A percentile compares a stretch with the other conserved stretches of the same genome.
phyloP scores from a whole-genome alignment of 164 flowering plant genomes.

The Magnolia kwangsiensis region DNA sequence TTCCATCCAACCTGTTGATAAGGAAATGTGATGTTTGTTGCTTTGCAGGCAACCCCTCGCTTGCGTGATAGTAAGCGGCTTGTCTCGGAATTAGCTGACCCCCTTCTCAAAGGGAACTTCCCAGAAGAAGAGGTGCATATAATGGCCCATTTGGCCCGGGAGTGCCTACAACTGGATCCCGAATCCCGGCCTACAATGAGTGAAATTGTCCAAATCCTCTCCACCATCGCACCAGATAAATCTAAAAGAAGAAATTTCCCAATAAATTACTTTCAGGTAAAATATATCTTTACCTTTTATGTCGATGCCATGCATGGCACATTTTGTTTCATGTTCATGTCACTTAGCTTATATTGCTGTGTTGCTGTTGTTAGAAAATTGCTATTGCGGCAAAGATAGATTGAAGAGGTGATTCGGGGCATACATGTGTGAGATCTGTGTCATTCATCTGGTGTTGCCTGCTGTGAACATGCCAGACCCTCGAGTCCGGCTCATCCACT shows the following conservation, averaged over 20 bases:
- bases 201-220: slow-evolving; percentile 92
- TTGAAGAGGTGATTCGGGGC: too few species aligned
- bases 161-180: slow-evolving; percentile 87
- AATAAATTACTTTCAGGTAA: slow-evolving; percentile 55
- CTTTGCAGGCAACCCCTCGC: slow-evolving; percentile 72
- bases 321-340: neutral
- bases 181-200: slow-evolving; percentile 90
- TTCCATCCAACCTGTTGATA: too few species aligned
- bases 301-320: neutral
- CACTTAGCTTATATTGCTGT: neutral
- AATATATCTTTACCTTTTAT: neutral
- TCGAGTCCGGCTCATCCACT: neutral
- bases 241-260: slow-evolving; percentile 52
- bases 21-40: neutral
- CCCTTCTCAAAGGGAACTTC: slow-evolving; percentile 60
- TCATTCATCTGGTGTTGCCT: neutral
- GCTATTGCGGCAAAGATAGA: neutral
- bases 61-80: slow-evolving; percentile 66
- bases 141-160: slow-evolving; percentile 91
- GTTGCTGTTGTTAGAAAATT: neutral
- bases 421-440: too few species aligned
- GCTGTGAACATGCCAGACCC: neutral
- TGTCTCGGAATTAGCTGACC: slow-evolving; percentile 73
- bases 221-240: slow-evolving; percentile 70
- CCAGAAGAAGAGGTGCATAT: slow-evolving; percentile 87